Percentiles rank a stretch among this genome's conserved stretches.
These are phyloP conservation scores for Paulownia fortunei DNA, from an alignment of 257 asterid species.

Conservation along the genomic window DNA sequence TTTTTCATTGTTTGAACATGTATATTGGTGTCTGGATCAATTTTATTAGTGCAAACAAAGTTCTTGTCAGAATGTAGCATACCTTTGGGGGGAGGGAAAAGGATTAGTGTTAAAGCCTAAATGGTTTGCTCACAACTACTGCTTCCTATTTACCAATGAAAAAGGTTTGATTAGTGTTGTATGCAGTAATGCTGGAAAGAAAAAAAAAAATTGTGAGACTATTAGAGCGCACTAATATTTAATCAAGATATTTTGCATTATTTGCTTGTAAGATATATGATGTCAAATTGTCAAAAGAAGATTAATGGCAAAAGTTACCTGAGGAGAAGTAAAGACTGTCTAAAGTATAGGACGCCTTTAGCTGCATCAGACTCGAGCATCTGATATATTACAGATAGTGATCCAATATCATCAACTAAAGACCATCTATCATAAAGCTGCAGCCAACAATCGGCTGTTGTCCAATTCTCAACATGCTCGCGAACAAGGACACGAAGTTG, in stretches of 20 bases:
- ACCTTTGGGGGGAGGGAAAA: no score
- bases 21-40: neutral
- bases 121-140: neutral
- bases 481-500: slow-evolving; percentile 87
- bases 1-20: neutral
- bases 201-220: neutral
- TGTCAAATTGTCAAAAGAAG: neutral
- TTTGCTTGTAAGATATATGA: neutral
- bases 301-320: slow-evolving; percentile 51
- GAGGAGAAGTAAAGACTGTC: slow-evolving; percentile 95
- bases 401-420: slow-evolving; percentile 93
- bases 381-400: slow-evolving; percentile 94
- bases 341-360: slow-evolving; percentile 87
- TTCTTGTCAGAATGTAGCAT: neutral
- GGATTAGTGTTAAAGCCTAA: neutral
- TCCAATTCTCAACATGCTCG: slow-evolving; percentile 95
- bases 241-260: neutral
- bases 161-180: neutral
- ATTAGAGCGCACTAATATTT: neutral
- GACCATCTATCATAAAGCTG: slow-evolving; percentile 98
- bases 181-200: neutral
- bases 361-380: slow-evolving; percentile 97
- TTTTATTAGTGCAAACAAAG: neutral
- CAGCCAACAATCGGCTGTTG: slow-evolving; percentile 98
- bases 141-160: neutral